Conservation (phyloP, 345 rosid species). For the Chamaenerion angustifolium region DNA sequence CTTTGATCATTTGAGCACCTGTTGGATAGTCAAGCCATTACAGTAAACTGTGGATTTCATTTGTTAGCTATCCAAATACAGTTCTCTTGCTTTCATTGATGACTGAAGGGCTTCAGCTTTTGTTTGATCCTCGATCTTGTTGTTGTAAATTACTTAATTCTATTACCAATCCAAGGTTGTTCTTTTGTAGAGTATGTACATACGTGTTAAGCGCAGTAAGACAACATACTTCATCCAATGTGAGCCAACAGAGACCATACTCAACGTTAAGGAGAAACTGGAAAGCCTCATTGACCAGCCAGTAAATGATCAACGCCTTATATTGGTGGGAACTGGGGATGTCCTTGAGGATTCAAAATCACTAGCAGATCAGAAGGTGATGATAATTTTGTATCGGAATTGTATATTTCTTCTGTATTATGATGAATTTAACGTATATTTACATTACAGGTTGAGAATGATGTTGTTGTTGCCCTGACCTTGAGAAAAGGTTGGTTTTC, state of each 20-base stretch:
- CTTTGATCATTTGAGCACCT: too few species aligned
- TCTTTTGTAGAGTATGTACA: slow-evolving; percentile 63
- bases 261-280: slow-evolving; percentile 69
- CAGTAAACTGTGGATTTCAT: too few species aligned
- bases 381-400: not conserved
- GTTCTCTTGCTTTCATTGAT: too few species aligned
- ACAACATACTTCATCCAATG: slow-evolving; percentile 78
- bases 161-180: not conserved
- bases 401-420: not conserved
- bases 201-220: slow-evolving; percentile 79
- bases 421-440: not conserved
- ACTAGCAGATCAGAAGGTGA: slow-evolving; percentile 73
- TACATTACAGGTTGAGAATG: slow-evolving; percentile 81
- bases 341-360: slow-evolving; percentile 67
- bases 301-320: slow-evolving; percentile 51
- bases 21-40: too few species aligned
- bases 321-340: slow-evolving; percentile 44
- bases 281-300: slow-evolving; percentile 49
- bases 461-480: slow-evolving; percentile 78
- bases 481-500: slow-evolving; percentile 58
- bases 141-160: too few species aligned
- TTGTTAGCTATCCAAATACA: too few species aligned
- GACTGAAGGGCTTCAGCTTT: too few species aligned
- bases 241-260: slow-evolving; percentile 67
- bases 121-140: too few species aligned